A percentile compares a stretch with the other conserved stretches of the same genome.
These are phyloP conservation scores for Tremella yokohamensis DNA, from an alignment of 768 basidiomycete species.

Conservation along the genomic window DNA sequence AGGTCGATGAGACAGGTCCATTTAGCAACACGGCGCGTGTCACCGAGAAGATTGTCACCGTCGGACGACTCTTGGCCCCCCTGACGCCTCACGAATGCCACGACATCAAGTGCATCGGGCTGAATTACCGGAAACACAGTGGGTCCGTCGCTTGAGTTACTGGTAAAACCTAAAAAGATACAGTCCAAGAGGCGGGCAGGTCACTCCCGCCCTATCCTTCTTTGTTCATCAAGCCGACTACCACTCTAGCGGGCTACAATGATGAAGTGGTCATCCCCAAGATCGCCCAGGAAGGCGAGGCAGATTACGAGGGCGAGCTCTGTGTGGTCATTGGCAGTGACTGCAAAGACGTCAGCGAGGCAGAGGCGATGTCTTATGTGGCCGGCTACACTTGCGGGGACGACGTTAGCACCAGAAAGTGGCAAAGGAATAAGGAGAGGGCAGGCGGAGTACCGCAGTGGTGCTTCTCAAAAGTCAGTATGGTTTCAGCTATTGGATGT, in stretches of 20 bases:
- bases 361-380: conserved; percentile 75
- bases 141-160: conserved; percentile 6
- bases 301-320: conserved; percentile 43
- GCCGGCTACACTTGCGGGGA: conserved; percentile 57
- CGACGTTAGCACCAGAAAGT: conserved; percentile 24
- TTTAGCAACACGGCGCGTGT: background rate
- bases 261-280: conserved; percentile 17
- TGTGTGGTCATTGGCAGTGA: conserved; percentile 68
- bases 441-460: conserved; percentile 21
- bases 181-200: conserved; percentile 23
- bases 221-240: conserved; percentile 43
- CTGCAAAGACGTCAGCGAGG: conserved; percentile 71
- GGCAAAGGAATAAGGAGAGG: conserved; percentile 20
- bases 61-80: conserved; percentile 14
- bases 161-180: background rate
- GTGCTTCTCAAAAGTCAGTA: conserved; percentile 21
- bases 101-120: conserved; percentile 14
- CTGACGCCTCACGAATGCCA: conserved; percentile 6
- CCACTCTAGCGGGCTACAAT: conserved; percentile 18
- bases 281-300: conserved; percentile 16
- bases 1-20: background rate
- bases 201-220: conserved; percentile 25
- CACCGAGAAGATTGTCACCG: conserved; percentile 2
- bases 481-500: background rate
- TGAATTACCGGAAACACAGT: conserved; percentile 27